Conservation (phyloP, 306 rosid genomes). For the Gastrolobium villosum region DNA sequence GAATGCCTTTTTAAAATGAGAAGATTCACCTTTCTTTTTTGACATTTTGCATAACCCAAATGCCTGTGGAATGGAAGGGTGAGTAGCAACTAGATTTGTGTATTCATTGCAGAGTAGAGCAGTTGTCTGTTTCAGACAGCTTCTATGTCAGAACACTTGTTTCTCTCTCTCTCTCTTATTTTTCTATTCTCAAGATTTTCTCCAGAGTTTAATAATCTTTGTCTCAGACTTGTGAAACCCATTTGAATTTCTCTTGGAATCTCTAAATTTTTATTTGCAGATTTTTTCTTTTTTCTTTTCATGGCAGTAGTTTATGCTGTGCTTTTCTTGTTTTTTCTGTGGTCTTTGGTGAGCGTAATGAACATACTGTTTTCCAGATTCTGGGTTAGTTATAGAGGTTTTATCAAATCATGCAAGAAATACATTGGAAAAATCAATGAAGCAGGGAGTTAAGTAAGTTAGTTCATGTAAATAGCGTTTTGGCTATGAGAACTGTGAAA, state of each 20-base stretch:
- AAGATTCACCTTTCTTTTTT: slow-evolving; percentile 52
- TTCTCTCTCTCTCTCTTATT: slow-evolving; percentile 34
- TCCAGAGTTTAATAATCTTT: background rate
- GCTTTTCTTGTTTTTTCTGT: slow-evolving; percentile 21
- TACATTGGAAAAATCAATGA: slow-evolving; percentile 33
- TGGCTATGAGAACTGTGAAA: slow-evolving; percentile 20
- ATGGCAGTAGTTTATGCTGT: slow-evolving; percentile 22
- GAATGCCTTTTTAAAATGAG: slow-evolving; percentile 31
- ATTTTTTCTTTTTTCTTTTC: background rate
- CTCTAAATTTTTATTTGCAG: slow-evolving; percentile 30
- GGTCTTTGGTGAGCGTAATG: slow-evolving; percentile 25
- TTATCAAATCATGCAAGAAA: slow-evolving; percentile 27
- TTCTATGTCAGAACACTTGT: slow-evolving; percentile 51
- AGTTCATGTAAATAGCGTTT: background rate
- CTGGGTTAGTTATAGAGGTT: slow-evolving; percentile 42
- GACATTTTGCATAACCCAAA: slow-evolving; percentile 40
- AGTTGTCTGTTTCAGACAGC: slow-evolving; percentile 42
- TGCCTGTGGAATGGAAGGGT: background rate
- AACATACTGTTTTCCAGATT: slow-evolving; percentile 38
- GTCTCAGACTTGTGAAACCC: slow-evolving; percentile 23
- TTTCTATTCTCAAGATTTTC: background rate
- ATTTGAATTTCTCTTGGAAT: slow-evolving; percentile 12
- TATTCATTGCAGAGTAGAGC: slow-evolving; percentile 27
- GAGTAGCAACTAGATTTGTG: slow-evolving; percentile 18
- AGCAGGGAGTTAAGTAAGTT: slow-evolving; percentile 16